Base-by-base conservation (phyloP, 306 rosid species). In the Mimosa bimucronata region DNA sequence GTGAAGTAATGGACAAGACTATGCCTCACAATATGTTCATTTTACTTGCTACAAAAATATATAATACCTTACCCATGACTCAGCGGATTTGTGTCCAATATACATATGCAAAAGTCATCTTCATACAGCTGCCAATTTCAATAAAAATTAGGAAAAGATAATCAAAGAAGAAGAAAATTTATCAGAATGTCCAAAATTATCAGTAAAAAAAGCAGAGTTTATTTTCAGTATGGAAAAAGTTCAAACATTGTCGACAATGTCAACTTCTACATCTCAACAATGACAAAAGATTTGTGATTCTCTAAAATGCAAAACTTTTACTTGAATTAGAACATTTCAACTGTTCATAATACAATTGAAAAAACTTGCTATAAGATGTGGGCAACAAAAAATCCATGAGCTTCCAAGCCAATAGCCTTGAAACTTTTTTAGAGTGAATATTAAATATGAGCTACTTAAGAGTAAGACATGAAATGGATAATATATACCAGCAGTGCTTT, bases 61-160 rank as follows among this genome's bases (percentile, higher is more conserved):
- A 90, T 85, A 88, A 87, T 88, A 92, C 94, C 97, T 92, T 94
- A 94, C 97, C 98, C 98, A 91, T 84, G 87, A 91, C 94, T 91
- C 89, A 94, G 78, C 6, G 98, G 98, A 84, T 75, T 90, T 40
- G 83, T 84, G 74, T 94, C 98, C 97, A 94, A 83, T 85, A 94
- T 94, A 78, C 97, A 91, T 44, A 91, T 82, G 91, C 97, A 92
- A 66, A 25, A 42, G 76, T 92, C 95, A 91, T 94, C 97, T 87
- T 92, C 98, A 77, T 91, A 90, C 29, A 94, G 88, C 98, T 92
- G 97, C 71, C 88, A 75, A 71, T 76, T 78, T 84, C 61, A 78
- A 70, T 76, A 84, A 53, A 80, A 16, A 74, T 58, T 44, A 76
- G 61, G 48, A 80, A 62, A 48, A 48, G 9, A 60, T 38, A 61